Conservation (phyloP, 2,329 filamentous ascomycete species). For the Colletotrichum karsti region DNA sequence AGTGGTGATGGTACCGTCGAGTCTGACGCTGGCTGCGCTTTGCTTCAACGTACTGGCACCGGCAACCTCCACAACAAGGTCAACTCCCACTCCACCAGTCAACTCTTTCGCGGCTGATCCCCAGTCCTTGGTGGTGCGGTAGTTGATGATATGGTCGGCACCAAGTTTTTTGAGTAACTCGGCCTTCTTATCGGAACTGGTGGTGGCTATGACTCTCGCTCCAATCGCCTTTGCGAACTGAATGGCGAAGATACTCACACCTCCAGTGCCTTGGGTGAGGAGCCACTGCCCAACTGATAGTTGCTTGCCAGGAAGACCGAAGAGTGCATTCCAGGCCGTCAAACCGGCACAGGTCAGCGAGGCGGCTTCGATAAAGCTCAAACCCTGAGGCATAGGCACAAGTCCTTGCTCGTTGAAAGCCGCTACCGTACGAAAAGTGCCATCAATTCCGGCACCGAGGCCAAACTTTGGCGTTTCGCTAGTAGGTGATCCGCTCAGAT, state of each 20-base stretch:
- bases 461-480: constrained; percentile 44
- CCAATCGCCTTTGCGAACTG: constrained; percentile 51
- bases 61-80: constrained; percentile 53
- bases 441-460: constrained; percentile 37
- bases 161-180: constrained; percentile 47
- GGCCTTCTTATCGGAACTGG: constrained; percentile 52
- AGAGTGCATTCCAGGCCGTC: constrained; percentile 67
- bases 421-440: constrained; percentile 40
- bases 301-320: constrained; percentile 52
- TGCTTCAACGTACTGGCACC: constrained; percentile 49
- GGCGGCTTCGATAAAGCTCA: constrained; percentile 64
- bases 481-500: constrained; percentile 48
- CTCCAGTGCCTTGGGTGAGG: constrained; percentile 51
- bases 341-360: constrained; percentile 64
- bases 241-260: constrained; percentile 49
- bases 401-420: constrained; percentile 60
- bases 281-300: constrained; percentile 44
- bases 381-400: constrained; percentile 62
- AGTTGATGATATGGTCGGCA: constrained; percentile 53
- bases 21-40: constrained; percentile 45
- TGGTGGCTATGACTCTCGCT: constrained; percentile 52
- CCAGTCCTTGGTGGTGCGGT: constrained; percentile 48
- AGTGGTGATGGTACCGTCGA: constrained; percentile 49
- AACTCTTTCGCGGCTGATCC: constrained; percentile 44
- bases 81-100: constrained; percentile 46